Base-by-base conservation (phyloP, 2,329 filamentous ascomycete genomes). In the Colletotrichum sp. region DNA sequence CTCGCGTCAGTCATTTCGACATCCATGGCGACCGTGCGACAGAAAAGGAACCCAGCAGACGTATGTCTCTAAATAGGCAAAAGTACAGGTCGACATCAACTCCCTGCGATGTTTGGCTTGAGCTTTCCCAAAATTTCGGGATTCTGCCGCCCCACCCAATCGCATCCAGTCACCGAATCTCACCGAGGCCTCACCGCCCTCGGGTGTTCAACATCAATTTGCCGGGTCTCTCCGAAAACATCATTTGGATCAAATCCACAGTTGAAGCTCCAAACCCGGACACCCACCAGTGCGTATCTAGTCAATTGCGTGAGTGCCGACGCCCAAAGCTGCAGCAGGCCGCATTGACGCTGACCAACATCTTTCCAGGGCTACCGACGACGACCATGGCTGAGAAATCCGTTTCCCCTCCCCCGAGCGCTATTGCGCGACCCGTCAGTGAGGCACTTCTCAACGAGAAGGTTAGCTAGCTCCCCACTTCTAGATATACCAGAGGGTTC, bases 371-470 rank as follows among this genome's bases (percentile, higher is more conserved):
- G 57, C 59, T 58, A 62, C 59, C 59, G 34, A 61, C 71, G 72
- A 67, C 73, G 68, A 86, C 79, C 81, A 91, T 91, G 90, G 84
- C 90, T 79, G 88, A 90, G 80, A 83, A 85, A 65, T 85, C 87
- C 77, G 79, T 84, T 87, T 87, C 88, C 82, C 85, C 90, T 81
- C 85, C 89, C 77, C 89, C 92, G 80, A 89, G 90, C 84, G 89
- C 91, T 77, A 90, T 94, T 83, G 90, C 93, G 84, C 92, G 95
- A 86, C 96, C 97, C 77, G 94, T 98, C 87, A 98, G 96, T 90
- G 97, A 99, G 90, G 95, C 96, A 82, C 92, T 99, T 81, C 91
- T 99, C 83, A 98, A 98, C 87, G 97, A 99, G 88, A 99, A 99
- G 95, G 97, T 51, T 98, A 68, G 38, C 54, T 62, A 51, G 31